Conservation (phyloP, 129 eudicot genomes). For the Ambrosia artemisiifolia region DNA sequence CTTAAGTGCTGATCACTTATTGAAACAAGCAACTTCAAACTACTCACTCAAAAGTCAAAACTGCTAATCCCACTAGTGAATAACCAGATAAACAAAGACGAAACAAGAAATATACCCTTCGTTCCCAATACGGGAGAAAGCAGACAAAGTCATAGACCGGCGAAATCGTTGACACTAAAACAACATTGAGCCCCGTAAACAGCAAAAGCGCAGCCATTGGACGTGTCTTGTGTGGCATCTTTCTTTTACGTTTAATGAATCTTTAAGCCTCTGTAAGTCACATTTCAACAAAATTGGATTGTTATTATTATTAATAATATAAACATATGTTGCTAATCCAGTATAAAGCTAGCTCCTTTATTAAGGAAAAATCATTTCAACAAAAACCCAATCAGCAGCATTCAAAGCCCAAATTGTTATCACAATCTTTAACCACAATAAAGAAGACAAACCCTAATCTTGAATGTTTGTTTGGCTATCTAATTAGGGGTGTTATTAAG, state of each 20-base stretch:
- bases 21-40: background rate
- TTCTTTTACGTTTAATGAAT: conserved; percentile 1
- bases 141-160: conserved; percentile 90
- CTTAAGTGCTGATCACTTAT: background rate
- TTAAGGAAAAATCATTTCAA: background rate
- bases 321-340: background rate
- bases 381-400: background rate
- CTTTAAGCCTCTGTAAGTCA: background rate
- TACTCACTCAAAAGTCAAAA: background rate
- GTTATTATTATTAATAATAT: background rate
- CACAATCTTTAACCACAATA: too few relatives aligned
- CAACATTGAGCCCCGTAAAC: conserved; percentile 76
- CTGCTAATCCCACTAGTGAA: background rate
- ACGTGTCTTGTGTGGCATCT: conserved; percentile 84
- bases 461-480: background rate
- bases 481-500: background rate
- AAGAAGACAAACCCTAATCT: too few relatives aligned
- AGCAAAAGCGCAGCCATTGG: conserved; percentile 81
- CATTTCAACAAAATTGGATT: background rate
- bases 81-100: background rate
- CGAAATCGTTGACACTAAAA: conserved; percentile 69
- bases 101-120: conserved; percentile 65
- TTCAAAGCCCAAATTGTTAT: background rate
- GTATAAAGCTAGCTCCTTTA: background rate
- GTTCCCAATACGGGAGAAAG: conserved; percentile 85